Conservation (phyloP, 208 protist species). For the Porcisia deanei region DNA sequence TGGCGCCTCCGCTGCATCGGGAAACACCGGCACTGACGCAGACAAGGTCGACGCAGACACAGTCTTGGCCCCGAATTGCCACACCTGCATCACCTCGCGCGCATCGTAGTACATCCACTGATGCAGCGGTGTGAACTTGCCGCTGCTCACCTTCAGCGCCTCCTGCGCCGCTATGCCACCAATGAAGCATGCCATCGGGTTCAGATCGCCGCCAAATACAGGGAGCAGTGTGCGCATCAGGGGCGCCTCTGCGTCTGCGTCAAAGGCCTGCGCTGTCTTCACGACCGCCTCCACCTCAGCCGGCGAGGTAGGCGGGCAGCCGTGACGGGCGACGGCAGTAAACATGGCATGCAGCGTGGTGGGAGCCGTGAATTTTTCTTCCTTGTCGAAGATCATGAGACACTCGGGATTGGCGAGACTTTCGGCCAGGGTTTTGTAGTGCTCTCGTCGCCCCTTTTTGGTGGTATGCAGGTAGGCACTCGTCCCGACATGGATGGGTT, state of each 20-base stretch:
- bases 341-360: conserved; percentile 80
- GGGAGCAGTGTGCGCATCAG: conserved; percentile 51
- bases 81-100: conserved; percentile 84
- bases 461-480: conserved; percentile 92
- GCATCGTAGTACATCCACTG: conserved; percentile 97
- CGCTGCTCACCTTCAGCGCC: conserved; percentile 93
- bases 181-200: conserved; percentile 93
- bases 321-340: conserved; percentile 53
- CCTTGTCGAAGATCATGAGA: conserved; percentile 79
- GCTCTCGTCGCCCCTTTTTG: conserved; percentile 65
- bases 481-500: conserved; percentile 48
- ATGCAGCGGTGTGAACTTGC: conserved; percentile 96
- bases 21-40: conserved; percentile 3
- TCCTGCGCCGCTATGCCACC: conserved; percentile 97
- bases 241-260: conserved; percentile 30
- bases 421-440: conserved; percentile 57
- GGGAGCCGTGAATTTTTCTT: conserved; percentile 71
- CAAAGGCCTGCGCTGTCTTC: conserved; percentile 27
- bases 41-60: not conserved
- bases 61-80: conserved; percentile 29
- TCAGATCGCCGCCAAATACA: conserved; percentile 76
- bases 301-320: conserved; percentile 22
- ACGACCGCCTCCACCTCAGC: conserved; percentile 45
- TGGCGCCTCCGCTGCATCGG: conserved; percentile 11
- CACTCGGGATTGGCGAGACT: conserved; percentile 66